Base-by-base conservation (phyloP, 2,329 filamentous ascomycete genomes). In the Xylariales sp. region DNA sequence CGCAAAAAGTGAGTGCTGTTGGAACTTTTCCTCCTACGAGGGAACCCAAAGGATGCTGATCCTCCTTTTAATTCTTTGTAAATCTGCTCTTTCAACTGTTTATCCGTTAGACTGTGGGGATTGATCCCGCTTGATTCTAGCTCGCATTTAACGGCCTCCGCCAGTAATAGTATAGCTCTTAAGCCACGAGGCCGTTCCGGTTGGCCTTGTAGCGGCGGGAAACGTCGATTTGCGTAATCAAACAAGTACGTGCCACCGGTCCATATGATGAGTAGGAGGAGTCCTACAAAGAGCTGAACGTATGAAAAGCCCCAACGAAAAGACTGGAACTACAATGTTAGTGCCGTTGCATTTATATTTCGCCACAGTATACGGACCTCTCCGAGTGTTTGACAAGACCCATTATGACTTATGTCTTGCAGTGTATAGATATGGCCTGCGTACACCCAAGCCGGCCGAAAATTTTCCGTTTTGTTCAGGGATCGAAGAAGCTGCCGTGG, bases 281-380 rank as follows among this genome's bases (percentile, higher is more conserved):
- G 3, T 3, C 66, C 45, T 9, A 73, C 53, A 36, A 73, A 71
- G 1, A 72, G 49, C 52, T 76, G 75, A 46, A 76, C 54, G 23
- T 68, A 76, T 1, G 75, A 76, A 56, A 76, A 76, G 1, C 75
- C 75, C 74, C 75, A 77, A 50, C 73, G 69, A 53, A 52, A 49
- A 30, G 28, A 23, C 34, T 48, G 14, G n/a, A 32, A 49, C 28
- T n/a, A 34, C 34, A 23, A 23, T 23, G 16, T 55, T 12, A 62
- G 60, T 28, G 1, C 5, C 36, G 16, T 34, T 18, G 4, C 14
- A 34, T 4, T 16, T 34, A 23, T 3, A 8, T 45, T 36, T 28
- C 28, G 14, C 23, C 23, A 23, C 23, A 12, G 28, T 41, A 3
- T 30, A 67, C 70, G 43, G 54, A 72, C 71, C n/a, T 71, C 66